Percentiles rank a stretch among this genome's conserved stretches.
Conservation (phyloP, 352 stramenopile genomes). For the Phytophthora idaei region DNA sequence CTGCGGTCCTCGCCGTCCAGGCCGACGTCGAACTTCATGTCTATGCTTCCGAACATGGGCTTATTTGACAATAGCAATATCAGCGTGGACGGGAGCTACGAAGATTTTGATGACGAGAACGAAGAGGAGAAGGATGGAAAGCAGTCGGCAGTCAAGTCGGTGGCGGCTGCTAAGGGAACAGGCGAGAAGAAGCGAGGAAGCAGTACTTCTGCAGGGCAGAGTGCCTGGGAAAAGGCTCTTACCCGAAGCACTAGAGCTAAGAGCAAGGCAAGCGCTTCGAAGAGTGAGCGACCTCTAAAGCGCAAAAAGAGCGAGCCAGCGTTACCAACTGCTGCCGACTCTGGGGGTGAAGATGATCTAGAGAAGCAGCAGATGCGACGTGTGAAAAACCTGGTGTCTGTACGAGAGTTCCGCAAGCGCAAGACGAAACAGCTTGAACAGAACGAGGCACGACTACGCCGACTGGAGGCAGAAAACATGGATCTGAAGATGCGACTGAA, state of each 20-base stretch:
- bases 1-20: conserved; percentile 13
- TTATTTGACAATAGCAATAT: conserved; percentile 13
- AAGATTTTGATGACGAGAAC: conserved; percentile 25
- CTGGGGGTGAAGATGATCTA: conserved; percentile 39
- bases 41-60: conserved; percentile 10
- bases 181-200: conserved; percentile 7
- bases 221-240: conserved; percentile 8
- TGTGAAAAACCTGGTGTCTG: conserved; percentile 78
- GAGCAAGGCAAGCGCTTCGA: conserved; percentile 5
- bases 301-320: conserved; percentile 30
- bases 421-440: conserved; percentile 78
- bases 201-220: conserved; percentile 1
- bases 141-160: neutral
- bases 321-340: conserved; percentile 14
- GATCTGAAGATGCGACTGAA: conserved; percentile 83
- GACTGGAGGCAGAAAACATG: conserved; percentile 77
- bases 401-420: conserved; percentile 79
- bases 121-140: conserved; percentile 4
- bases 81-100: conserved; percentile 31
- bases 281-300: conserved; percentile 35
- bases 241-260: conserved; percentile 21
- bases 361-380: conserved; percentile 67
- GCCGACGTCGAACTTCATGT: conserved; percentile 9
- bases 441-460: conserved; percentile 65
- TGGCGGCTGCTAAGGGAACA: neutral